These are phyloP conservation scores for Sporisorium sorghi DNA, from an alignment of 1,284 basidiomycete genomes.

Conservation along the genomic window DNA sequence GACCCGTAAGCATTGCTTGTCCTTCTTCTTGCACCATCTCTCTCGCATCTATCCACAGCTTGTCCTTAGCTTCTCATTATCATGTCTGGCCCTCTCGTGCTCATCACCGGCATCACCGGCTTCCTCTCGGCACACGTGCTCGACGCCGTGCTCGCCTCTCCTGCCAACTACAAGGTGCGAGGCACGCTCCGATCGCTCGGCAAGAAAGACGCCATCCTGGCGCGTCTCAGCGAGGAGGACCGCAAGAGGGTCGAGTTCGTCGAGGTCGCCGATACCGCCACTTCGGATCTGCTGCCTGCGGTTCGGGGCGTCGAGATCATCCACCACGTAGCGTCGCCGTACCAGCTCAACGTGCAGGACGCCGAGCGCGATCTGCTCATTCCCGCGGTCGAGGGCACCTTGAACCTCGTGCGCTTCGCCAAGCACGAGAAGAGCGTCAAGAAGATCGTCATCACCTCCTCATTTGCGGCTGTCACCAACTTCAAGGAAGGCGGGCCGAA, in stretches of 20 bases:
- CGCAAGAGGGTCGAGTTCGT: constrained; percentile 57
- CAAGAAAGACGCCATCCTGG: constrained; percentile 58
- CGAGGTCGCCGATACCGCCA: constrained; percentile 67
- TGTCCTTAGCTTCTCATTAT: too few relatives aligned
- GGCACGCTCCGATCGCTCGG: constrained; percentile 54
- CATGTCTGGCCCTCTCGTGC: constrained; percentile 53
- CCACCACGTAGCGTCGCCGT: constrained; percentile 57
- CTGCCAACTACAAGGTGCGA: constrained; percentile 55
- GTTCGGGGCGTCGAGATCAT: constrained; percentile 60
- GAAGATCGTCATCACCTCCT: constrained; percentile 64
- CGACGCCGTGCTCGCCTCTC: constrained; percentile 53
- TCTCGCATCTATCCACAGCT: too few relatives aligned
- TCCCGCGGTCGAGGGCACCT: constrained; percentile 69
- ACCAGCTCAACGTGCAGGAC: constrained; percentile 63
- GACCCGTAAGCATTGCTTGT: too few relatives aligned
- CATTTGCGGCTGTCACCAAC: constrained; percentile 62
- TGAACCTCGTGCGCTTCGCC: constrained; percentile 63
- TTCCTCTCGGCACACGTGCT: constrained; percentile 62
- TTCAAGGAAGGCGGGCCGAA: constrained; percentile 60
- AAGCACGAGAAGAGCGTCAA: constrained; percentile 57
- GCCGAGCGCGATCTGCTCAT: constrained; percentile 66
- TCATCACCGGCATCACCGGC: constrained; percentile 62
- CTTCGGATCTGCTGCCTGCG: constrained; percentile 65
- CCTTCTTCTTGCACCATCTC: too few relatives aligned
- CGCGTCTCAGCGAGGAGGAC: constrained; percentile 39